phyloP scores from a whole-genome alignment of 1,284 basidiomycete species.

The Farysia itapuensis region DNA sequence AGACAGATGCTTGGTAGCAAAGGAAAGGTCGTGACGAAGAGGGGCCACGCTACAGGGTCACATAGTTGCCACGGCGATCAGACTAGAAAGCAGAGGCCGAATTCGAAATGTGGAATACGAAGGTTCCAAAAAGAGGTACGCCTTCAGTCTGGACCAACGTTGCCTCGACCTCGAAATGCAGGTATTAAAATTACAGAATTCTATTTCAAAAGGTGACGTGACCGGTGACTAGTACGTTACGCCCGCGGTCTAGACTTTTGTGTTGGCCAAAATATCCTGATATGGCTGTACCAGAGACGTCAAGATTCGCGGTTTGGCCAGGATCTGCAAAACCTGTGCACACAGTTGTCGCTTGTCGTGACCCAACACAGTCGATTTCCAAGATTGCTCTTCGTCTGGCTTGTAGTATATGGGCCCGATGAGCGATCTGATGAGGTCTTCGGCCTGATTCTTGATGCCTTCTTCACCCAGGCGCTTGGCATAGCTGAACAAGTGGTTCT shows the following conservation, averaged over 20 bases:
- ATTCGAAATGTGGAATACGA: too few species aligned
- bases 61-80: too few species aligned
- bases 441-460: slow-evolving; percentile 50
- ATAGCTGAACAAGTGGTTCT: slow-evolving; percentile 39
- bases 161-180: too few species aligned
- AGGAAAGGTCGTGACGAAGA: too few species aligned
- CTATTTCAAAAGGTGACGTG: too few species aligned
- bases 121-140: too few species aligned
- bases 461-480: slow-evolving; percentile 51
- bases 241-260: slow-evolving; percentile 4
- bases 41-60: too few species aligned
- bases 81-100: too few species aligned
- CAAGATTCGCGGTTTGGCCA: slow-evolving; percentile 29
- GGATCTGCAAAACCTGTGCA: slow-evolving; percentile 32
- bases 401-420: slow-evolving; percentile 56
- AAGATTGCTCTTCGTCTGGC: slow-evolving; percentile 19
- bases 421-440: slow-evolving; percentile 51
- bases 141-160: too few species aligned
- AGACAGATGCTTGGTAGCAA: too few species aligned
- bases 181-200: too few species aligned
- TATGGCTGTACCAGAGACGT: slow-evolving; percentile 34
- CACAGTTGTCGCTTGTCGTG: slow-evolving; percentile 34
- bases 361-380: slow-evolving; percentile 30
- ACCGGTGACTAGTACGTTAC: too few species aligned
- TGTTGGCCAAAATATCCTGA: slow-evolving; percentile 33